Base-by-base conservation (phyloP, 2,329 filamentous ascomycete genomes). In the Tolypocladium sp. region DNA sequence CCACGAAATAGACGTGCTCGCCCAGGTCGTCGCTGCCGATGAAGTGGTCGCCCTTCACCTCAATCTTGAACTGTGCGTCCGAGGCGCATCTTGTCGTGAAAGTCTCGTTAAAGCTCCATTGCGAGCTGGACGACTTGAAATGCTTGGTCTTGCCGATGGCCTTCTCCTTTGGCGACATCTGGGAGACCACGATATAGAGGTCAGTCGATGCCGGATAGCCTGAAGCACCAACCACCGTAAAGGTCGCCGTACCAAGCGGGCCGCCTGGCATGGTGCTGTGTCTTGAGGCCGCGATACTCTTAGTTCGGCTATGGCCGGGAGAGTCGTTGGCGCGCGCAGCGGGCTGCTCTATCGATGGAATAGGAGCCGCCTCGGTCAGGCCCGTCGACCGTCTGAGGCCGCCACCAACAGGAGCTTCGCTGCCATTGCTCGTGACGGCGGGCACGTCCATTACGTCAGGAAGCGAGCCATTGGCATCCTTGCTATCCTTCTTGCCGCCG, bases 81-180 rank as follows among this genome's bases (percentile, higher is more conserved):
- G 93, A 87, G 1, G 87, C 83, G 74, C 92, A 95, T 13, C 81
- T 78, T 27, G 89, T 81, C 68, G 87, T 92, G 79, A 94, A 93
- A 0, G 84, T 86, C 71, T 96, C 91, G 63, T 91, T 87, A 71
- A 86, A 96, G 22, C 78, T 80, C 62, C 90, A 83, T 4, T 80
- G 76, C 2, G 89, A 90, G 1, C 77, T 78, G 3, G 83, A 76
- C 0, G 87, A 82, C 73, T 96, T 96, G 76, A 90, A 84, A 63
- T 94, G 89, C 72, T 96, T 96, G 27, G 92, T 97, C 79, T 97
- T 97, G 76, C 92, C 87, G 53, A 99, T 78, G 53, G 89, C 84
- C 76, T 94, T 97, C 56, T 79, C 82, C 74, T 89, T 92, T 54
- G 85, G 75, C 4, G 80, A 78, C 40, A 90, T 70, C 65, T 90